A percentile compares a stretch with the other conserved stretches of the same genome.
phyloP scores from a whole-genome alignment of 768 basidiomycete species.

The Termitomyces heimii region DNA sequence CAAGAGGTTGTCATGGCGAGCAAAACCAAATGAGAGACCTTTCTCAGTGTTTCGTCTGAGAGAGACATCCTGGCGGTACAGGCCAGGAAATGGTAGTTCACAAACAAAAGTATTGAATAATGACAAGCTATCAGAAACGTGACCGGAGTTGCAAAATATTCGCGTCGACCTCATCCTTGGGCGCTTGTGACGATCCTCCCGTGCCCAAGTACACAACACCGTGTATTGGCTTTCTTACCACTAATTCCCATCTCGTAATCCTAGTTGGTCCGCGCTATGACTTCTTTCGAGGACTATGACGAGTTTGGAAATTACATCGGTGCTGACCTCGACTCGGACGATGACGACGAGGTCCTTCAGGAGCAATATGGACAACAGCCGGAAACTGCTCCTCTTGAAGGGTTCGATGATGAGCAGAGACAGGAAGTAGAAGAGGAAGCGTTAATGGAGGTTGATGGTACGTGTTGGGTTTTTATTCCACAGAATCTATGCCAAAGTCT shows the following conservation, averaged over 20 bases:
- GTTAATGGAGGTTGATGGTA: constrained; percentile 85
- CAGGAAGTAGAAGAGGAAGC: constrained; percentile 50
- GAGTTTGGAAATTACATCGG: constrained; percentile 99
- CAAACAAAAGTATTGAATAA: not conserved
- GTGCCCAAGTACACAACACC: not conserved
- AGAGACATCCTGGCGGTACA: constrained; percentile 17
- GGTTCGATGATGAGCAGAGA: constrained; percentile 73
- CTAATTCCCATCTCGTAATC: constrained; percentile 2
- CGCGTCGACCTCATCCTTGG: constrained; percentile 10
- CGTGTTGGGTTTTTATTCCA: constrained; percentile 5
- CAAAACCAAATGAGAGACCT: constrained; percentile 29
- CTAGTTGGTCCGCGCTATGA: constrained; percentile 22
- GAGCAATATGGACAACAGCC: constrained; percentile 36
- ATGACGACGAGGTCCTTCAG: constrained; percentile 56
- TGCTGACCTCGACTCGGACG: constrained; percentile 89
- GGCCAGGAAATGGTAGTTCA: not conserved
- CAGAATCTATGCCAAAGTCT: constrained; percentile 15
- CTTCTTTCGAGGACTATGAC: constrained; percentile 77
- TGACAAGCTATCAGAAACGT: constrained; percentile 4
- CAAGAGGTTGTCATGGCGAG: constrained; percentile 12
- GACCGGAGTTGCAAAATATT: constrained; percentile 29
- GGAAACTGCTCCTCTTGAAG: constrained; percentile 61
- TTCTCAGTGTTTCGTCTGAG: constrained; percentile 40
- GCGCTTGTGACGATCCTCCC: constrained; percentile 1
- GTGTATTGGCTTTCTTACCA: not conserved